phyloP scores from a whole-genome alignment of 768 basidiomycete species.

The Chalciporus piperatus region DNA sequence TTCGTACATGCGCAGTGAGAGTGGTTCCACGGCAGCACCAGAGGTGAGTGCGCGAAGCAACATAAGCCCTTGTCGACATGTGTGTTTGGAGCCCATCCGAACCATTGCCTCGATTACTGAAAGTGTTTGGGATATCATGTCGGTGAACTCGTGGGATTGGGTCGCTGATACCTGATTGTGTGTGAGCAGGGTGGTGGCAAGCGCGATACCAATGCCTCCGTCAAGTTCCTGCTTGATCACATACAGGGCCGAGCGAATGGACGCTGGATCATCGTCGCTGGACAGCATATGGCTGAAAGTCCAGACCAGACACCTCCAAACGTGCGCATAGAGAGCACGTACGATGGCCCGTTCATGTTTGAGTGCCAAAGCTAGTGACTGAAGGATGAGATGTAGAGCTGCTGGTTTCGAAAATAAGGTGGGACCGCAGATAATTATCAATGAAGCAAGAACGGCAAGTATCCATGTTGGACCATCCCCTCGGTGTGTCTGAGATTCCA shows the following conservation, averaged over 20 bases:
- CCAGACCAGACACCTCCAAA: slow-evolving; percentile 60
- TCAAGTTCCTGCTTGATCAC: slow-evolving; percentile 47
- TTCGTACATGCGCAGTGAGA: slow-evolving; percentile 11
- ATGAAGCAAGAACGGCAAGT: slow-evolving; percentile 40
- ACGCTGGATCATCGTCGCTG: slow-evolving; percentile 19
- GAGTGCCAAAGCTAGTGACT: slow-evolving; percentile 32
- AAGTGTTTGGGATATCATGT: slow-evolving; percentile 35
- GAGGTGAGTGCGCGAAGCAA: slow-evolving; percentile 39
- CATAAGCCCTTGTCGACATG: slow-evolving; percentile 32
- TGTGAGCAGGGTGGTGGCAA: slow-evolving; percentile 40
- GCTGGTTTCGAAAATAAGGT: slow-evolving; percentile 40
- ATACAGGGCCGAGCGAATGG: slow-evolving; percentile 37
- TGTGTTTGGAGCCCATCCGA: slow-evolving; percentile 17
- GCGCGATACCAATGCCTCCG: slow-evolving; percentile 41
- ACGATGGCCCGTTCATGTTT: slow-evolving; percentile 35
- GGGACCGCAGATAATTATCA: slow-evolving; percentile 47
- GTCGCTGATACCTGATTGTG: neutral
- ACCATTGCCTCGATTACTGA: slow-evolving; percentile 40
- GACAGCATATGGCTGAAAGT: slow-evolving; percentile 43
- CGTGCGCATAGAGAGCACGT: slow-evolving; percentile 38
- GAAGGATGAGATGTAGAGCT: slow-evolving; percentile 38
- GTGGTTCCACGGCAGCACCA: slow-evolving; percentile 6
- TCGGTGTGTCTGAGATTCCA: slow-evolving; percentile 15
- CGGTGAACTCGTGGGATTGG: slow-evolving; percentile 10
- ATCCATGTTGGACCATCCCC: slow-evolving; percentile 43